Conservation (phyloP, 148 eudicot species). For the Amaranthus cruentus region DNA sequence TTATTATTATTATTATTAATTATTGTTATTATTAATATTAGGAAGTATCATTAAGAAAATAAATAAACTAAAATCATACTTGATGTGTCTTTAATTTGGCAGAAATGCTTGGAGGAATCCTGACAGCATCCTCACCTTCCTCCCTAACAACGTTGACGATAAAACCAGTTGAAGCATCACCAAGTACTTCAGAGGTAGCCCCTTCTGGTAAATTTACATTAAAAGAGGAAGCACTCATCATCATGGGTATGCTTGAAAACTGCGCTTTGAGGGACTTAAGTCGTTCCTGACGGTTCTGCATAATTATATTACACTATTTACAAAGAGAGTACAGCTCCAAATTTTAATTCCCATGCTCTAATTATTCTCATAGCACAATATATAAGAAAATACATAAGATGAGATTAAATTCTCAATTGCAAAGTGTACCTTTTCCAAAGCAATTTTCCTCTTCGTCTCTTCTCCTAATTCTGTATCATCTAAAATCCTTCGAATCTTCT, state of each 20-base stretch:
- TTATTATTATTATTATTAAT: too few relatives aligned
- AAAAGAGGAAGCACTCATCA: slow-evolving; percentile 37
- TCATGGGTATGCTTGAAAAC: slow-evolving; percentile 50
- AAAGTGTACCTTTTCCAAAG: slow-evolving; percentile 83
- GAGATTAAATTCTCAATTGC: neutral
- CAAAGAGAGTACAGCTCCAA: neutral
- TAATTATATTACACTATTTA: slow-evolving; percentile 7
- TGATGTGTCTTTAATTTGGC: slow-evolving; percentile 79
- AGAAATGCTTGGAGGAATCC: slow-evolving; percentile 93
- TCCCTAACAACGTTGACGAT: slow-evolving; percentile 94
- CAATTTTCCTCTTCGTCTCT: slow-evolving; percentile 94
- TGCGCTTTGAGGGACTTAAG: slow-evolving; percentile 81
- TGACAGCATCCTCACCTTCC: slow-evolving; percentile 83
- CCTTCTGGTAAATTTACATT: slow-evolving; percentile 53
- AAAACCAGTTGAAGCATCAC: slow-evolving; percentile 72
- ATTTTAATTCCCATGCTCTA: neutral
- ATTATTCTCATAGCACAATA: neutral
- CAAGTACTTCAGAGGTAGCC: slow-evolving; percentile 63
- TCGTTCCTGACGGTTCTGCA: slow-evolving; percentile 92
- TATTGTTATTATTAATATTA: neutral
- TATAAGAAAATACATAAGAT: neutral
- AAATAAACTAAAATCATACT: slow-evolving; percentile 30
- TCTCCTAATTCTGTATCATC: slow-evolving; percentile 97
- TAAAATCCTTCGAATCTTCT: slow-evolving; percentile 89
- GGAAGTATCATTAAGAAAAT: neutral